Evolutionary conservation across 345 rosid genomes (phyloP).

Genomic region (Salix dunnii): DNA sequence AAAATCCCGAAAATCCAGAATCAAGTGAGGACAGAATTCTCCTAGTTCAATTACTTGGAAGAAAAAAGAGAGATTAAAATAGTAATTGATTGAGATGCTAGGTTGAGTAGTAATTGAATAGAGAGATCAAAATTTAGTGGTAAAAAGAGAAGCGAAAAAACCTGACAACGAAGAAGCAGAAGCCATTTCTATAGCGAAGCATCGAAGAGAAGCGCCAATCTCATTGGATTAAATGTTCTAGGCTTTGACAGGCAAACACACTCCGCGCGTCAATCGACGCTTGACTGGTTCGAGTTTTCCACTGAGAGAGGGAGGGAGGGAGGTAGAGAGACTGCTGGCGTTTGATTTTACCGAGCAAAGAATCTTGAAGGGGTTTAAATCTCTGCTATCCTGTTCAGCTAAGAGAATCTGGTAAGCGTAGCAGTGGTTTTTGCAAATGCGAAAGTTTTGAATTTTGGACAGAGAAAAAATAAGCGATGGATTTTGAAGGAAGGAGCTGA

Average conservation of each 20-base stretch:
- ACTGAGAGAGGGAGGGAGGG: not conserved
- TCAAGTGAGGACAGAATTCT: no score
- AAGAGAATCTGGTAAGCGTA: constrained; percentile 11
- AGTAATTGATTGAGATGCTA: no score
- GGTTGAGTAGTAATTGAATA: no score
- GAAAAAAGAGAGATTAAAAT: no score
- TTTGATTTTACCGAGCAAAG: no score
- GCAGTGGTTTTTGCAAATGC: not conserved
- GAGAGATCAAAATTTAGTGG: not conserved
- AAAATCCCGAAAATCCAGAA: no score
- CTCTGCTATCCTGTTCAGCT: not conserved
- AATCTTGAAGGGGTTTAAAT: not conserved
- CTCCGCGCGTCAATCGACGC: not conserved
- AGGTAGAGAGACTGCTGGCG: no score
- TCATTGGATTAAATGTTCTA: constrained; percentile 41
- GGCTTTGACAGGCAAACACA: constrained; percentile 18
- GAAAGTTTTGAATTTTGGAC: constrained; percentile 22
- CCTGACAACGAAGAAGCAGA: constrained; percentile 81
- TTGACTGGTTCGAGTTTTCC: not conserved
- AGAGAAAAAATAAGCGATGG: constrained; percentile 30
- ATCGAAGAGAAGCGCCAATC: constrained; percentile 39
- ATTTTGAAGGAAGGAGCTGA: constrained; percentile 30
- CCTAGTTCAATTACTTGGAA: no score
- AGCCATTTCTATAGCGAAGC: constrained; percentile 54
- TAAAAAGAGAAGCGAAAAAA: constrained; percentile 17